phyloP scores from a whole-genome alignment of 2,329 filamentous ascomycete species.

The Ilyonectria robusta region DNA sequence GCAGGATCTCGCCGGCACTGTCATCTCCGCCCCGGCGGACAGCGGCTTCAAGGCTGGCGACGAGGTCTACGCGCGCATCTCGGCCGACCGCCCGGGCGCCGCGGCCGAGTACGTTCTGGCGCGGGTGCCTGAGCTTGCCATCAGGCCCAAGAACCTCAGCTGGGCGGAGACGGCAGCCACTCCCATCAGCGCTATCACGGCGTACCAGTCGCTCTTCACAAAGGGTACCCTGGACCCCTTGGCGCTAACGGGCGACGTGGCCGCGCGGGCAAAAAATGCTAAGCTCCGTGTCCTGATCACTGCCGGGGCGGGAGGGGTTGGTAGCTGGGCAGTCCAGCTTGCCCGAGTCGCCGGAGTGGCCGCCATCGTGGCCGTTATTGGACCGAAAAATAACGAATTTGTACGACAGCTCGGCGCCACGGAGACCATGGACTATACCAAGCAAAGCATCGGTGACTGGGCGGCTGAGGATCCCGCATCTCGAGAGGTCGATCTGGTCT shows the following conservation, averaged over 20 bases:
- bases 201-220: slow-evolving; percentile 54
- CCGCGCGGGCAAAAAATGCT: slow-evolving; percentile 8
- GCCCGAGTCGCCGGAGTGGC: slow-evolving; percentile 25
- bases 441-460: slow-evolving; percentile 30
- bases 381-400: slow-evolving; percentile 21
- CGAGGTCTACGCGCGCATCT: slow-evolving; percentile 35
- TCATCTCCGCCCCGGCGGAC: slow-evolving; percentile 47
- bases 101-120: slow-evolving; percentile 32
- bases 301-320: slow-evolving; percentile 30
- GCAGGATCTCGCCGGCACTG: slow-evolving; percentile 56
- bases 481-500: slow-evolving; percentile 31
- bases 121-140: slow-evolving; percentile 50
- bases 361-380: slow-evolving; percentile 11
- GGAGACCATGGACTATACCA: slow-evolving; percentile 35
- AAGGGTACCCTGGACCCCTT: slow-evolving; percentile 14
- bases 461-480: slow-evolving; percentile 3
- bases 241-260: neutral
- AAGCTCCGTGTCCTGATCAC: slow-evolving; percentile 28
- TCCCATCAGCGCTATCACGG: slow-evolving; percentile 58
- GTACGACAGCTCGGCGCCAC: slow-evolving; percentile 27
- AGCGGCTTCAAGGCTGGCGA: slow-evolving; percentile 43
- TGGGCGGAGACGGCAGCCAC: slow-evolving; percentile 55
- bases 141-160: slow-evolving; percentile 50
- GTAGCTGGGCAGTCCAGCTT: slow-evolving; percentile 35
- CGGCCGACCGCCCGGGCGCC: slow-evolving; percentile 28